Evolutionary conservation across 176 grass and related monocot genomes (phyloP), one percentile per base, ranked within the genome.

Genomic region (Aegilops speltoides): DNA sequence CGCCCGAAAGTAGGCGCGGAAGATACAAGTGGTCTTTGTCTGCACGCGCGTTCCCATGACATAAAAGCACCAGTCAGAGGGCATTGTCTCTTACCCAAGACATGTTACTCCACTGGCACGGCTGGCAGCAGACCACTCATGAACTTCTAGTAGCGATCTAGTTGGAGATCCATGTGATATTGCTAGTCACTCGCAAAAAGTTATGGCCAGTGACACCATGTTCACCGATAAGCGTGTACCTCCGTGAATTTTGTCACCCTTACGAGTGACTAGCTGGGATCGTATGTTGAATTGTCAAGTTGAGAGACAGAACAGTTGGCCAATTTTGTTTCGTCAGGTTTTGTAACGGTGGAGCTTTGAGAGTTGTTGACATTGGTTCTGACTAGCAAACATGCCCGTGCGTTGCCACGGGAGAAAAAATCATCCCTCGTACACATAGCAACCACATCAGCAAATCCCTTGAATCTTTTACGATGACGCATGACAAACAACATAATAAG

Each of bases 1-100:
- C 15, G 82, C 80, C 15, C 92, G 95, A n/a, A 89, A 68, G 78
- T 89, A 79, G 72, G 20, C 72, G 46, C 15, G 66, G 48, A 87
- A 33, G 10, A 19, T 45, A 26, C 6, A 79, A 64, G 28, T n/a
- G 34, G 8, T 66, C 2, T 25, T 5, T 54, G 16, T 54, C 50
- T 54, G 50, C 16, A 54, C 22, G 28, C 3, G 32, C 56, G 16
- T 15, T 45, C 10, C 12, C 38, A 40, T 34, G 69, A 23, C 3
- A 19, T 8, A 43, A 28, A 63, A 25, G 2, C 70, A 15, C 17
- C 60, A 28, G 28, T 48, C 16, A 61, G 46, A 50, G 15, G 19
- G 13, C 10, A 73, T 40, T 38, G 3, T 72, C 36, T 31, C 31
- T 31, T 37, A 26, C 19, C 32, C 16, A 68, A 25, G 7, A 48